Conservation (phyloP, 2,329 filamentous ascomycete genomes). For the Hymenotorrendiella dingleyae region DNA sequence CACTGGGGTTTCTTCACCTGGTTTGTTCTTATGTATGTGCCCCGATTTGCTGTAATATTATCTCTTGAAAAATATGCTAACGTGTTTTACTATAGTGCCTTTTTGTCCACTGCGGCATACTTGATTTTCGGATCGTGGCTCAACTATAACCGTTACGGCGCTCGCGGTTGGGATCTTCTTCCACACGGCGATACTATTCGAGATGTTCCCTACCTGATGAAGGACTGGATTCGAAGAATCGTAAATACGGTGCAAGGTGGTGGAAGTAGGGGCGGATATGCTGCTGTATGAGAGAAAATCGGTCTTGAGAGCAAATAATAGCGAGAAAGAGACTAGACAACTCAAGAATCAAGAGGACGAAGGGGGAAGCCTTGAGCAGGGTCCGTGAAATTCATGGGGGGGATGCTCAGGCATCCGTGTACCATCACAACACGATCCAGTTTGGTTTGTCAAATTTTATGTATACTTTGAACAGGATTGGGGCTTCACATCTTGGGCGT, state of each 20-base stretch:
- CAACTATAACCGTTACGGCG: constrained; percentile 96
- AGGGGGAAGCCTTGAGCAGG: too few species aligned
- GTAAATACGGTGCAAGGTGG: constrained; percentile 79
- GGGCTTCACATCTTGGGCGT: too few species aligned
- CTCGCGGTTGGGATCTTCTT: constrained; percentile 88
- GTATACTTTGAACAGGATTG: too few species aligned
- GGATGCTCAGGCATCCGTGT: constrained; percentile 1
- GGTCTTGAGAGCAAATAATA: not conserved
- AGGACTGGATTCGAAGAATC: constrained; percentile 78
- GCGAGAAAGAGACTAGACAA: not conserved
- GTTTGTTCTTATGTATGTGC: constrained; percentile 79
- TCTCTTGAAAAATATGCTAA: too few species aligned
- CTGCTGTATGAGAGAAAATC: constrained; percentile 61
- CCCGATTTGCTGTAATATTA: too few species aligned
- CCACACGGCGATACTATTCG: constrained; percentile 90
- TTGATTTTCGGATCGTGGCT: constrained; percentile 98
- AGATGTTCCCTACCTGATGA: constrained; percentile 85
- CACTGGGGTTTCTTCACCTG: constrained; percentile 97
- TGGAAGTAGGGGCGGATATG: constrained; percentile 85
- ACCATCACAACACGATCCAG: constrained; percentile 1
- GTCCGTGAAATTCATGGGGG: not conserved
- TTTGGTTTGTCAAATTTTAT: constrained; percentile 4
- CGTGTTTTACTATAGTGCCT: constrained; percentile 54
- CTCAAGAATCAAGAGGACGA: not conserved
- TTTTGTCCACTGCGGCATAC: constrained; percentile 80